Conservation (phyloP, 441 rosid species). For the Adansonia madagascariensis region DNA sequence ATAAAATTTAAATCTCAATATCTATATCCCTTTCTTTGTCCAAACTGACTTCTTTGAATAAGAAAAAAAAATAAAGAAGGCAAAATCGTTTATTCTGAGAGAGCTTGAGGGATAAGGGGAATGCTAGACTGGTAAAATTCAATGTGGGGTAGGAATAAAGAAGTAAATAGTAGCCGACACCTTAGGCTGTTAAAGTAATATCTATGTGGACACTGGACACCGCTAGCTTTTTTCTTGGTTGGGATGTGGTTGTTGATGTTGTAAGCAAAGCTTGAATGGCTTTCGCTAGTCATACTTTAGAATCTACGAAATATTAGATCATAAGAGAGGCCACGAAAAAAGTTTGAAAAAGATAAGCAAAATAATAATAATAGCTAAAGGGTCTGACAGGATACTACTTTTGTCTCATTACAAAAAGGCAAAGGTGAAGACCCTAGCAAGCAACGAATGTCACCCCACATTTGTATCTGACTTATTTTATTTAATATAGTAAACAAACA, state of each 20-base stretch:
- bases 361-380: neutral
- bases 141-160: conserved; percentile 47
- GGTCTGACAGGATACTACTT: conserved; percentile 27
- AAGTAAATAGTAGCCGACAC: conserved; percentile 48
- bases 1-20: no score
- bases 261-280: neutral
- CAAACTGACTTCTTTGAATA: no score
- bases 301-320: conserved; percentile 29
- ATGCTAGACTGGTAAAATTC: neutral
- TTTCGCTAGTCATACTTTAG: conserved; percentile 22
- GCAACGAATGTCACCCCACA: conserved; percentile 56
- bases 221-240: conserved; percentile 8
- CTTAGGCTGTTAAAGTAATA: conserved; percentile 34
- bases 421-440: conserved; percentile 48
- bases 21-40: no score
- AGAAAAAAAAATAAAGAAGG: no score
- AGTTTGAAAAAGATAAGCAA: conserved; percentile 14
- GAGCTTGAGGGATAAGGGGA: neutral
- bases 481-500: no score
- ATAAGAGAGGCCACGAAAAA: conserved; percentile 25
- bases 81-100: neutral
- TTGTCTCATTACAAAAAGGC: conserved; percentile 49
- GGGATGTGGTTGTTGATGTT: neutral
- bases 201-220: conserved; percentile 10
- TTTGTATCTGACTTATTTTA: conserved; percentile 3